These are phyloP conservation scores for Asclepias syriaca DNA, from an alignment of 257 asterid genomes.

Conservation along the genomic window DNA sequence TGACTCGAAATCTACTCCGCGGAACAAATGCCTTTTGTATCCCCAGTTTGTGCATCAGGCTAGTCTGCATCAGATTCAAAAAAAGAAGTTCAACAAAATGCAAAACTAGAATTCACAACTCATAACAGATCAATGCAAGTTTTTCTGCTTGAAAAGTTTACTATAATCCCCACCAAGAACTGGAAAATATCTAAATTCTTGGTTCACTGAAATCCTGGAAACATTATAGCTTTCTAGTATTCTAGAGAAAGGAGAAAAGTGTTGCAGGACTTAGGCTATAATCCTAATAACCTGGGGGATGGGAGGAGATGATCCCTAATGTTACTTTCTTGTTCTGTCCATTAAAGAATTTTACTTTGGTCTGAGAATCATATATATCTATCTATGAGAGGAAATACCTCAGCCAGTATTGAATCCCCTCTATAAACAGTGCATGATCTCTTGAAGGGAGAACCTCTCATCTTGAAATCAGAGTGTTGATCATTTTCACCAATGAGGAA, in stretches of 20 bases:
- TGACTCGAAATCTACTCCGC: constrained; percentile 72
- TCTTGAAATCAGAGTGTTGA: constrained; percentile 49
- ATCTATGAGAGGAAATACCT: constrained; percentile 44
- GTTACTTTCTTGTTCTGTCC: not conserved
- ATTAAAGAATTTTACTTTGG: not conserved
- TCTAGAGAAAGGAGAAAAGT: not conserved
- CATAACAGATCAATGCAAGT: too few species aligned
- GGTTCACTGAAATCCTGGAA: not conserved
- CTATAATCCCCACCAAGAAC: not conserved
- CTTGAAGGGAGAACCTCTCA: constrained; percentile 82
- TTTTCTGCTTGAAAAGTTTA: not conserved
- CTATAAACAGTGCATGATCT: constrained; percentile 86
- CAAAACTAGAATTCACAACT: not conserved
- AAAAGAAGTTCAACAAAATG: not conserved
- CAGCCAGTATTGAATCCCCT: constrained; percentile 63
- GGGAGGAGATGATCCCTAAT: not conserved
- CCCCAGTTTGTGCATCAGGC: constrained; percentile 88
- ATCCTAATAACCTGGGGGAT: not conserved
- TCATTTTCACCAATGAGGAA: constrained; percentile 32
- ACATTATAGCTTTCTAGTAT: not conserved
- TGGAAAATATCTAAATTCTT: not conserved
- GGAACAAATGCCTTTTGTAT: constrained; percentile 48
- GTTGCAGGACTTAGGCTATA: not conserved
- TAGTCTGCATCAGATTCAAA: constrained; percentile 52
- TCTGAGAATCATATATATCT: not conserved